Evolutionary conservation across 2,329 filamentous ascomycete genomes (phyloP).

Genomic region (Cercospora brassicicola): DNA sequence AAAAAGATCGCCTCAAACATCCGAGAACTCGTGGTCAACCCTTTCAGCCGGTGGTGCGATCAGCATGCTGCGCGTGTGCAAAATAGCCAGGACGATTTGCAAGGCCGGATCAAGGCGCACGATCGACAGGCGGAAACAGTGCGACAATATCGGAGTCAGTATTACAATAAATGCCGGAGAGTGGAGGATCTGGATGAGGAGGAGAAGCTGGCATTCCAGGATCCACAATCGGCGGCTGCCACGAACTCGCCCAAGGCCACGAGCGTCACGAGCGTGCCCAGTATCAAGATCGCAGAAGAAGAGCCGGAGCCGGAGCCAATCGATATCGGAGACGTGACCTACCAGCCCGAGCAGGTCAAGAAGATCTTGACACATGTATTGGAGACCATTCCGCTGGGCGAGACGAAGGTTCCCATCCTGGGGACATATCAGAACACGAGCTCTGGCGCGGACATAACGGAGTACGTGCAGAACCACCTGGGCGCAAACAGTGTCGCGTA

Average conservation of each 20-base stretch:
- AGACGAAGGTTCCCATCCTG: slow-evolving; percentile 92
- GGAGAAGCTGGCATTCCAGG: slow-evolving; percentile 96
- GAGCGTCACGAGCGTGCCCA: slow-evolving; percentile 62
- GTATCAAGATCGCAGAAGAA: slow-evolving; percentile 79
- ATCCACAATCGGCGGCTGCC: slow-evolving; percentile 59
- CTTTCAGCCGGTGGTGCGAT: slow-evolving; percentile 94
- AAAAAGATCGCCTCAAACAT: slow-evolving; percentile 96
- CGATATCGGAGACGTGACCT: slow-evolving; percentile 88
- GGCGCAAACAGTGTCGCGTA: slow-evolving; percentile 80
- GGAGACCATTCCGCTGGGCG: slow-evolving; percentile 79
- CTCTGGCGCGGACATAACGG: slow-evolving; percentile 86
- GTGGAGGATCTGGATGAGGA: slow-evolving; percentile 97
- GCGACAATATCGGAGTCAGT: slow-evolving; percentile 89
- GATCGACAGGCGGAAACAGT: slow-evolving; percentile 87
- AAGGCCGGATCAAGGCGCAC: slow-evolving; percentile 85
- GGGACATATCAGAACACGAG: slow-evolving; percentile 94
- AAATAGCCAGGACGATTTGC: slow-evolving; percentile 91
- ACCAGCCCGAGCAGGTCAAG: slow-evolving; percentile 83
- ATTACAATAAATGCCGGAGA: slow-evolving; percentile 97
- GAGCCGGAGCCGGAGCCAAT: slow-evolving; percentile 74
- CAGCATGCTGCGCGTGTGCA: slow-evolving; percentile 88
- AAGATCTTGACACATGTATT: slow-evolving; percentile 85
- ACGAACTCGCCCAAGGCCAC: slow-evolving; percentile 51
- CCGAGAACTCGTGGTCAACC: slow-evolving; percentile 88
- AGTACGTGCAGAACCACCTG: slow-evolving; percentile 90